Conservation (phyloP, 331 rosid species). For the Acacia pycnantha region DNA sequence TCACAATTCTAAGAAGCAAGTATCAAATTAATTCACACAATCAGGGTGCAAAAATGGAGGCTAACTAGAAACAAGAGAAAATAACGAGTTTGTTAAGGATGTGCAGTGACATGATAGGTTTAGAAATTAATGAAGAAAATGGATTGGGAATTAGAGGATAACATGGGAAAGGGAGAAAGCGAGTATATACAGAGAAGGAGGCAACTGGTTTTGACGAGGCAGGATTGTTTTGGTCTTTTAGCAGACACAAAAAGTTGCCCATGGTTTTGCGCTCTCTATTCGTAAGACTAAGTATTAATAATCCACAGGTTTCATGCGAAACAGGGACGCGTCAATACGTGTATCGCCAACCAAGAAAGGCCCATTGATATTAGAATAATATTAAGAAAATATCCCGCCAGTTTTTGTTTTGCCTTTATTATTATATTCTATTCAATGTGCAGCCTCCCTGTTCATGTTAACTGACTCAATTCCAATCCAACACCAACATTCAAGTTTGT, state of each 20-base stretch:
- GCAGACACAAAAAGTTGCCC: slow-evolving; percentile 63
- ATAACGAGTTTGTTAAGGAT: background rate
- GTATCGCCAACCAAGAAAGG: background rate
- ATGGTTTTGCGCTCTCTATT: slow-evolving; percentile 58
- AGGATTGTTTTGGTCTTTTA: background rate
- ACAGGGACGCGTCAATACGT: slow-evolving; percentile 26
- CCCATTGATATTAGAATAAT: background rate
- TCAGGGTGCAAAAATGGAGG: background rate
- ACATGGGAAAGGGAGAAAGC: background rate
- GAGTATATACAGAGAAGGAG: slow-evolving; percentile 31
- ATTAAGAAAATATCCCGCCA: background rate
- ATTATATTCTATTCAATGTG: background rate
- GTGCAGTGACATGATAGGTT: background rate
- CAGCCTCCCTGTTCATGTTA: slow-evolving; percentile 17
- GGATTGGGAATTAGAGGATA: background rate
- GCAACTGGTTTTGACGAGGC: slow-evolving; percentile 58
- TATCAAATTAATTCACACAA: background rate
- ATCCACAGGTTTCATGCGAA: slow-evolving; percentile 70
- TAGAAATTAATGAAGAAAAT: background rate
- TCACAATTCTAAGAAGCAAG: slow-evolving; percentile 11
- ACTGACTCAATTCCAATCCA: background rate
- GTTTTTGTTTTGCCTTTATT: background rate
- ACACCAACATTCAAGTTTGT: background rate
- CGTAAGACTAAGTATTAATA: slow-evolving; percentile 7
- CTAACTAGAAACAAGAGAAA: background rate